A percentile compares a stretch with the other conserved stretches of the same genome.
phyloP scores from a whole-genome alignment of 129 eudicot species.

The Scalesia atractyloides region DNA sequence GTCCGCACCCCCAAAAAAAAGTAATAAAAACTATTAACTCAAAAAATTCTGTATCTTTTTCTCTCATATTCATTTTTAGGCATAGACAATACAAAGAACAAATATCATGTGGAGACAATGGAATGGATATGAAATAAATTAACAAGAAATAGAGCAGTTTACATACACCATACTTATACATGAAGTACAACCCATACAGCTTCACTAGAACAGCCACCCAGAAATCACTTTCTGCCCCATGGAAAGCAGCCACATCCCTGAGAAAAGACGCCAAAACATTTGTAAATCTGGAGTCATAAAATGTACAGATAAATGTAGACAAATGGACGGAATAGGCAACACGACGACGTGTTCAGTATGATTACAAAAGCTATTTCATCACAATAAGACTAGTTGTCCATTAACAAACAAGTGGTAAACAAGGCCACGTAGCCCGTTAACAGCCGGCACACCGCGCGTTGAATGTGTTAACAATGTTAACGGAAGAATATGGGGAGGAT shows the following conservation, averaged over 20 bases:
- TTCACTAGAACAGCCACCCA: constrained; percentile 5
- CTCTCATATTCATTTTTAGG: constrained; percentile 12
- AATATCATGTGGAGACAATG: constrained; percentile 34
- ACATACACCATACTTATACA: constrained; percentile 25
- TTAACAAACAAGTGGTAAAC: too few relatives aligned
- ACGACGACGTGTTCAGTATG: background rate
- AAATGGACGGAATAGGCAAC: background rate
- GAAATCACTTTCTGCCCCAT: constrained; percentile 61
- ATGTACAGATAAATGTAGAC: background rate
- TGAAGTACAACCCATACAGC: constrained; percentile 25
- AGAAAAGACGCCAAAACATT: constrained; percentile 7
- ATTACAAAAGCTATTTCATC: background rate
- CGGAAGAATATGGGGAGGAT: too few relatives aligned
- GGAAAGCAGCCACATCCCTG: constrained; percentile 79
- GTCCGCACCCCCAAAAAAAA: background rate
- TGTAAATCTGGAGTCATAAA: background rate
- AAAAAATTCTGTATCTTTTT: background rate
- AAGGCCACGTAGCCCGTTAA: too few relatives aligned
- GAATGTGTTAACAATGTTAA: too few relatives aligned
- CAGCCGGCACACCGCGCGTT: too few relatives aligned
- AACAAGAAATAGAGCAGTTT: constrained; percentile 19
- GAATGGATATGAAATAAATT: constrained; percentile 8
- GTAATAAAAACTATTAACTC: background rate
- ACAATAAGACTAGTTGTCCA: background rate
- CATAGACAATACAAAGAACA: constrained; percentile 17